Conservation (phyloP, 345 rosid genomes). For the Aegle marmelos region DNA sequence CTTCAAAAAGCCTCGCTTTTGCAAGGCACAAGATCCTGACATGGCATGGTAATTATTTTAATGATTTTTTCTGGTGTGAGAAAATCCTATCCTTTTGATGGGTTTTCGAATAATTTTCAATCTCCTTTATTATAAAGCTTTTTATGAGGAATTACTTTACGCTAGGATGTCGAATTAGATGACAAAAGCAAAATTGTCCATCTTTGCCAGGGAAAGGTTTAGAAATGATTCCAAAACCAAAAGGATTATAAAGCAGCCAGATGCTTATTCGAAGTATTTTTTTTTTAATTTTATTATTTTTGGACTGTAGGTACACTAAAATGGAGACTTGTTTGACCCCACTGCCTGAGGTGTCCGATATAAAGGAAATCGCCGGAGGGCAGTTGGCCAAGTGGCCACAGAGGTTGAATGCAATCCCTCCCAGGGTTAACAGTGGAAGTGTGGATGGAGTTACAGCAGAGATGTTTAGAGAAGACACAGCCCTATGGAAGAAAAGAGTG, state of each 20-base stretch:
- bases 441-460: constrained; percentile 53
- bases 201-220: neutral
- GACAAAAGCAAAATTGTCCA: constrained; percentile 6
- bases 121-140: neutral
- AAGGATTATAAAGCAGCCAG: constrained; percentile 18
- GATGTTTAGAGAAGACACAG: constrained; percentile 45
- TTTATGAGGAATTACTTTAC: neutral
- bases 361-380: constrained; percentile 71
- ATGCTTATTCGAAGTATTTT: neutral
- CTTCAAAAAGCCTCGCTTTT: constrained; percentile 58
- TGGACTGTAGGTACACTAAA: constrained; percentile 62
- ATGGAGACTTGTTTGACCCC: constrained; percentile 83
- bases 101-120: neutral
- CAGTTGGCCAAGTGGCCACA: constrained; percentile 72
- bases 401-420: constrained; percentile 68
- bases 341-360: constrained; percentile 63
- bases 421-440: constrained; percentile 62
- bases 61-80: no score
- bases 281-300: neutral
- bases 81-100: no score
- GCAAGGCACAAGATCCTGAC: constrained; percentile 67
- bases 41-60: constrained; percentile 60
- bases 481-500: constrained; percentile 70
- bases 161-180: neutral
- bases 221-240: constrained; percentile 36